phyloP scores from a whole-genome alignment of 2,329 filamentous ascomycete species.

The Aureobasidium namibiae region DNA sequence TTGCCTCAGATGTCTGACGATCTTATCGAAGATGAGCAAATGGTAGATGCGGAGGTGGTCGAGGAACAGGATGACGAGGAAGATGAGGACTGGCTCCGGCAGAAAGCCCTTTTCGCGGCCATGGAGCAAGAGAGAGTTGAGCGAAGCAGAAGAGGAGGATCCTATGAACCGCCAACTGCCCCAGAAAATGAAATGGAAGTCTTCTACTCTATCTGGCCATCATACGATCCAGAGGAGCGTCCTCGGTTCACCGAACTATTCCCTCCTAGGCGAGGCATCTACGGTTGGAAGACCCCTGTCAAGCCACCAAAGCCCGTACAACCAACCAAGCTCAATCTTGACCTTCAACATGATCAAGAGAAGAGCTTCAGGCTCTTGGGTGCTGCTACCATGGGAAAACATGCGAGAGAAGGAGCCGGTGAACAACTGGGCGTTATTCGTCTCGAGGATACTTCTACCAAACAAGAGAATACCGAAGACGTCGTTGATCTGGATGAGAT shows the following conservation, averaged over 20 bases:
- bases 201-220: constrained; percentile 71
- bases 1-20: not conserved
- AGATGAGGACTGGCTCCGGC: constrained; percentile 22
- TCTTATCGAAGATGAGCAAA: constrained; percentile 7
- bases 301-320: constrained; percentile 76
- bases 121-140: constrained; percentile 18
- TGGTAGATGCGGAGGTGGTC: constrained; percentile 14
- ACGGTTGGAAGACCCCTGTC: constrained; percentile 66
- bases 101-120: constrained; percentile 24
- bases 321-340: constrained; percentile 80
- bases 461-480: constrained; percentile 43
- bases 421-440: constrained; percentile 50
- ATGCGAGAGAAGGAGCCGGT: constrained; percentile 35
- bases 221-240: constrained; percentile 65
- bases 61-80: constrained; percentile 22
- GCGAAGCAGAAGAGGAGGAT: constrained; percentile 34
- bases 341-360: constrained; percentile 78
- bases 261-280: constrained; percentile 69
- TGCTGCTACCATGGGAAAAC: constrained; percentile 41
- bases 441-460: constrained; percentile 34
- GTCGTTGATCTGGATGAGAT: constrained; percentile 43
- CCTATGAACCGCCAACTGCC: constrained; percentile 53
- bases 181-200: constrained; percentile 67
- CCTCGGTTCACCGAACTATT: constrained; percentile 77
- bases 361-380: constrained; percentile 72